phyloP scores from a whole-genome alignment of 306 rosid genomes.

The Lupinus albus region DNA sequence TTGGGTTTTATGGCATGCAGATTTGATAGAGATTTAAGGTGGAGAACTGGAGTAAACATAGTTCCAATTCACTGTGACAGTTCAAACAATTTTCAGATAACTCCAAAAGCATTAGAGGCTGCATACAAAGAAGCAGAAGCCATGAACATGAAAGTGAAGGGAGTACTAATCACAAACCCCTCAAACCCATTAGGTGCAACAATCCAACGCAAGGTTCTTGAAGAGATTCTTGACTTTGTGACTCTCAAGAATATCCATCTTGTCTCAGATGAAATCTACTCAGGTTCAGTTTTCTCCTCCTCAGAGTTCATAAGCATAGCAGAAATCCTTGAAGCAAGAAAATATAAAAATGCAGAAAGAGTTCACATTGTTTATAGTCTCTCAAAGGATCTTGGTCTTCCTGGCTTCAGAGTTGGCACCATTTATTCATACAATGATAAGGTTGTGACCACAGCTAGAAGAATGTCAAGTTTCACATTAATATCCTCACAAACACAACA shows the following conservation, averaged over 20 bases:
- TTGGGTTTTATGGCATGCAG: slow-evolving; percentile 44
- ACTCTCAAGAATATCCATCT: slow-evolving; percentile 80
- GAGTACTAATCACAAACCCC: slow-evolving; percentile 81
- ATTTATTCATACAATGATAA: slow-evolving; percentile 79
- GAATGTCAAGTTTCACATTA: slow-evolving; percentile 92
- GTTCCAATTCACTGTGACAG: slow-evolving; percentile 82
- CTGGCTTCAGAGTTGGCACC: slow-evolving; percentile 87
- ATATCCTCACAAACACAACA: slow-evolving; percentile 90
- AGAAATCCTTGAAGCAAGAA: slow-evolving; percentile 54
- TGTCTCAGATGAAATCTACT: slow-evolving; percentile 91
- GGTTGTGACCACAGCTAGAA: slow-evolving; percentile 79
- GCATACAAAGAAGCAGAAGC: slow-evolving; percentile 63
- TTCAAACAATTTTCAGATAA: slow-evolving; percentile 80
- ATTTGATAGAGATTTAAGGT: slow-evolving; percentile 90
- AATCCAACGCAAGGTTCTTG: slow-evolving; percentile 59
- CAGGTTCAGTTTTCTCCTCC: slow-evolving; percentile 78
- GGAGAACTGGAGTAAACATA: slow-evolving; percentile 92
- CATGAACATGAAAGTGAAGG: slow-evolving; percentile 62
- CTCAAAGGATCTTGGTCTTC: slow-evolving; percentile 92
- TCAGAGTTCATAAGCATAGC: slow-evolving; percentile 71
- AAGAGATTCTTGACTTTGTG: slow-evolving; percentile 66
- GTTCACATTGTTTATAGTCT: slow-evolving; percentile 94
- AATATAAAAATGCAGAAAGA: slow-evolving; percentile 58
- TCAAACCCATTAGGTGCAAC: slow-evolving; percentile 87
- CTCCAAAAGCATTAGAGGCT: slow-evolving; percentile 64